Base-by-base conservation (phyloP, 1,139 yeast genomes). In the Sugiyamaella grinbergsii region DNA sequence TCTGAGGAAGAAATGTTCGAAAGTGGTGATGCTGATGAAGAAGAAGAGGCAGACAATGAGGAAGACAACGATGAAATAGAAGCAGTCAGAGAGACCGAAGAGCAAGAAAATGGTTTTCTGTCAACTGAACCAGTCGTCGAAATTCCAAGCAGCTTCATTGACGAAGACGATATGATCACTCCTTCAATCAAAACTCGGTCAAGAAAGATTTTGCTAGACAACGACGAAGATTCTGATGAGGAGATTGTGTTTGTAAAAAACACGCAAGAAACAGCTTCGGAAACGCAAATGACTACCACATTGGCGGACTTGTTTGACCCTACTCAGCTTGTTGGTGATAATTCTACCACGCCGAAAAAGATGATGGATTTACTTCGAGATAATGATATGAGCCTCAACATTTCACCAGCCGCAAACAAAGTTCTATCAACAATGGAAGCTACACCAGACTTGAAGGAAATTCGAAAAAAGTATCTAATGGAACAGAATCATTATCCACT, bases 41-140 rank as follows among this genome's bases (percentile, higher is more conserved):
- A 66, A 18, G 72, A 64, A 6, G 56, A 53, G 10, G 58, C 56
- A n/a, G 67, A 58, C 4, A 64, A 58, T 8, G 70, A 62, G n/a
- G 60, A 61, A 34, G 61, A 62, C 33, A 63, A 60, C n/a, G 53
- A 55, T 7, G 57, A 50, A 20, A 47, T 18, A 1, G 50, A 38
- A 19, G 32, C 32, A 10, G 28, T 3, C 16, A 19, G 5, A 11
- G 5, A 19, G 2, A 19, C 22, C 4, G 19, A 22, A 7, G 18
- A 24, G 8, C 18, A 23, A n/a, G n/a, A n/a, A n/a, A n/a, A n/a
- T n/a, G n/a, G n/a, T 22, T 34, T 33, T 37, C 45, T 40, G 5
- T 4, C 44, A n/a, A n/a, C n/a, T 1, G 39, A 22, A 7, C 32
- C 45, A 3, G n/a, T 41, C 4, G 34, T 40, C 18, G 22, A 40